phyloP scores from a whole-genome alignment of 495 filamentous ascomycete genomes.

The Umbilicaria muhlenbergii region DNA sequence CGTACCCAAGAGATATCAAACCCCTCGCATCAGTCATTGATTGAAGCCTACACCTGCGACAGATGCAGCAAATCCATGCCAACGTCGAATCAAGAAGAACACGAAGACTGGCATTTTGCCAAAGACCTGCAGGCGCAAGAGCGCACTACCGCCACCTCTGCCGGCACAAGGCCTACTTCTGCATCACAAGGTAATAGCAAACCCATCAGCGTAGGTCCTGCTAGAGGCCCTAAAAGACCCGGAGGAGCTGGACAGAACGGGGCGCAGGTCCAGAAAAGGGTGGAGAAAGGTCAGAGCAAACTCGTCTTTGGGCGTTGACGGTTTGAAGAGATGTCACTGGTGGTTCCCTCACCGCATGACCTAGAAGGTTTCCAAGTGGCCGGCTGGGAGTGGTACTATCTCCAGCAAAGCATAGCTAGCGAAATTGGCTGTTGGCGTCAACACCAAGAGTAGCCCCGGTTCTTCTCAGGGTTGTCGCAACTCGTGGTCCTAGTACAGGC shows the following conservation, averaged over 20 bases:
- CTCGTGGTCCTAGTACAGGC: too few relatives aligned
- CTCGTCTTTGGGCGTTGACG: constrained; percentile 47
- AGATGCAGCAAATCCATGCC: constrained; percentile 46
- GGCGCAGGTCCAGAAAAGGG: constrained; percentile 21
- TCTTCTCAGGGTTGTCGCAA: too few relatives aligned
- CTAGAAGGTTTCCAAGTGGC: too few relatives aligned
- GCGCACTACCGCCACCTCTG: constrained; percentile 4
- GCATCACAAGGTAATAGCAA: neutral
- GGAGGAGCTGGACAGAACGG: neutral
- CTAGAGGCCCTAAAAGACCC: neutral
- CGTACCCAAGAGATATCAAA: too few relatives aligned
- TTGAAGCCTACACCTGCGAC: constrained; percentile 40
- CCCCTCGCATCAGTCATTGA: constrained; percentile 18
- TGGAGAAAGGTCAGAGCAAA: constrained; percentile 64
- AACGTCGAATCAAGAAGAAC: constrained; percentile 48
- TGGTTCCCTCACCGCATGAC: too few relatives aligned
- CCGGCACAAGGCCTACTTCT: neutral
- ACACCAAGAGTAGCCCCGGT: too few relatives aligned
- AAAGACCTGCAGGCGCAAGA: constrained; percentile 62
- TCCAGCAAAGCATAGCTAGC: too few relatives aligned
- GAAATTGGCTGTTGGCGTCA: too few relatives aligned
- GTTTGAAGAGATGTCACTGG: too few relatives aligned
- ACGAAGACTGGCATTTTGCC: constrained; percentile 94
- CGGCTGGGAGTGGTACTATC: too few relatives aligned
- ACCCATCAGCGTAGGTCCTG: neutral